Conservation (phyloP, 495 filamentous ascomycete genomes). For the Xylaria cubensis region DNA sequence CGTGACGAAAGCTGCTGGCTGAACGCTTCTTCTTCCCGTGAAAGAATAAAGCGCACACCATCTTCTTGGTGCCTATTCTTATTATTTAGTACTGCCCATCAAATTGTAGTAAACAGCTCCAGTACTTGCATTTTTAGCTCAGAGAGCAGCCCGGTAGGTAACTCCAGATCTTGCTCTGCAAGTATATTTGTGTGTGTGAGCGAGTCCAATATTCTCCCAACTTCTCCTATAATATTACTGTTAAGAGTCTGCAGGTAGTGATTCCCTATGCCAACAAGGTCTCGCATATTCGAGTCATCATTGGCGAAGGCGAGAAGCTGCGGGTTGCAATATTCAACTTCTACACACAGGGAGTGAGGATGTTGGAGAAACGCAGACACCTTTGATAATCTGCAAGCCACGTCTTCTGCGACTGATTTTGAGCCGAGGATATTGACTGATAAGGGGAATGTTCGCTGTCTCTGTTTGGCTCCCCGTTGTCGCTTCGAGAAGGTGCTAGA, state of each 20-base stretch:
- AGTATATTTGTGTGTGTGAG: background rate
- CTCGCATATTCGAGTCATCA: background rate
- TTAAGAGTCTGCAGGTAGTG: background rate
- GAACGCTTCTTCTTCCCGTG: background rate
- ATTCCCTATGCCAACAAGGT: slow-evolving; percentile 7
- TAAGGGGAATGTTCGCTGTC: background rate
- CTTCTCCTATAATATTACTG: background rate
- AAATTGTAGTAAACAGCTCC: background rate
- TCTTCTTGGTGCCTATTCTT: slow-evolving; percentile 11
- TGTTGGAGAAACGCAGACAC: slow-evolving; percentile 17
- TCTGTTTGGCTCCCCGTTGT: background rate
- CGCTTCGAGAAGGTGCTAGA: slow-evolving; percentile 1
- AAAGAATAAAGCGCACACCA: background rate
- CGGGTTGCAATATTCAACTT: background rate
- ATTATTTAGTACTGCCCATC: background rate
- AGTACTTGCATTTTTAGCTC: background rate
- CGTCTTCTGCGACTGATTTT: background rate
- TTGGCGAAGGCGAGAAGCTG: background rate
- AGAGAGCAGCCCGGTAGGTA: background rate
- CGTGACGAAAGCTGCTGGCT: background rate
- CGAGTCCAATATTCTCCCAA: slow-evolving; percentile 15
- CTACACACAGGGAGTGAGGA: background rate
- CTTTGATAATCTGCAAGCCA: background rate
- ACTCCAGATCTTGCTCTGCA: background rate
- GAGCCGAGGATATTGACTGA: slow-evolving; percentile 11